These are phyloP conservation scores for Acorus calamus DNA, from an alignment of 106 monocot species.

Conservation along the genomic window DNA sequence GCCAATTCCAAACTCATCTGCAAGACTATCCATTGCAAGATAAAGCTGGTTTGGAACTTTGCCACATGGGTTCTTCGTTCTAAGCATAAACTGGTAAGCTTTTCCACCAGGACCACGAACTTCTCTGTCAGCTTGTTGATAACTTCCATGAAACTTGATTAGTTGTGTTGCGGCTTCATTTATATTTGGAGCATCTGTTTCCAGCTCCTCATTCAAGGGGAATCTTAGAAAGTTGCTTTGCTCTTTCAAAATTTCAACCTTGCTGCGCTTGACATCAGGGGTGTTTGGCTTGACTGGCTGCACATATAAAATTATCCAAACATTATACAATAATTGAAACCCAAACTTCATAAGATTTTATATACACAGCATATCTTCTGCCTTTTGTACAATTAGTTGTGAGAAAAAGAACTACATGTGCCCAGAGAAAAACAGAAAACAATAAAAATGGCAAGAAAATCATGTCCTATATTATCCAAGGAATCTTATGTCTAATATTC, in stretches of 20 bases:
- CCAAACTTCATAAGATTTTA: neutral
- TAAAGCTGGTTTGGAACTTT: slow-evolving; percentile 90
- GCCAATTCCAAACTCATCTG: slow-evolving; percentile 96
- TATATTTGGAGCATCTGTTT: slow-evolving; percentile 72
- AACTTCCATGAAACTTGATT: slow-evolving; percentile 98
- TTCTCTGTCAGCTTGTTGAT: slow-evolving; percentile 87
- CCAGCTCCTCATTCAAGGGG: slow-evolving; percentile 84
- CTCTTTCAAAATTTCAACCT: slow-evolving; percentile 94
- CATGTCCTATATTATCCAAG: no score
- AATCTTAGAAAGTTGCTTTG: slow-evolving; percentile 89
- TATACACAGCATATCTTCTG: neutral
- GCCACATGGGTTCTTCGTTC: slow-evolving; percentile 92
- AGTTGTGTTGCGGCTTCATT: slow-evolving; percentile 83
- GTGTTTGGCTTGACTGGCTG: slow-evolving; percentile 44
- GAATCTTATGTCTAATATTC: no score
- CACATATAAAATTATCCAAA: neutral
- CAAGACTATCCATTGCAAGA: slow-evolving; percentile 88
- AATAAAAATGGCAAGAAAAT: no score
- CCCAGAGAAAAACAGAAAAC: neutral
- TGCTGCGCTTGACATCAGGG: slow-evolving; percentile 74
- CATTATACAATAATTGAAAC: neutral
- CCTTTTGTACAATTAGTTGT: no score
- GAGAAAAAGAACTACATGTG: no score
- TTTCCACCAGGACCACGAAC: slow-evolving; percentile 45
- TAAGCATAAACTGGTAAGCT: slow-evolving; percentile 89